Evolutionary conservation across 208 protist genomes (phyloP).

Genomic region (Trypanosoma conorhini): DNA sequence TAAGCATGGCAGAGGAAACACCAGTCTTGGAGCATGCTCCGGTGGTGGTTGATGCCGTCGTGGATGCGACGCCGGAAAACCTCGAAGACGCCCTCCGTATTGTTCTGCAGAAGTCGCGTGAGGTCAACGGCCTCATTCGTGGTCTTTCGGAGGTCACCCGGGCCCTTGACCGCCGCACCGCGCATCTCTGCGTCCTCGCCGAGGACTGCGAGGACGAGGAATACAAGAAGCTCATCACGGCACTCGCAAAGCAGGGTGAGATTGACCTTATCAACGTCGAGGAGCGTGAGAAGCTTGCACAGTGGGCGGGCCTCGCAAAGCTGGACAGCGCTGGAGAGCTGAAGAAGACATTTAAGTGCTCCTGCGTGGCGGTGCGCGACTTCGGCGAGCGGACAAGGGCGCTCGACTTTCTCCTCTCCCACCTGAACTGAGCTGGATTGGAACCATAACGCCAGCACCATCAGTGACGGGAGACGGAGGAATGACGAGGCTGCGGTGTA

Average conservation of each 20-base stretch:
- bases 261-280: conserved; percentile 90
- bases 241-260: conserved; percentile 77
- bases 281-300: conserved; percentile 80
- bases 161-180: conserved; percentile 82
- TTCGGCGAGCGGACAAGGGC: conserved; percentile 86
- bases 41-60: conserved; percentile 32
- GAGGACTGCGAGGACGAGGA: conserved; percentile 92
- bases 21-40: conserved; percentile 26
- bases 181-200: conserved; percentile 87
- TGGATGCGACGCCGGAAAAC: conserved; percentile 71
- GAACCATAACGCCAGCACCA: neutral
- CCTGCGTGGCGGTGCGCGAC: conserved; percentile 86
- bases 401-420: conserved; percentile 79
- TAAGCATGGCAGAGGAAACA: conserved; percentile 86
- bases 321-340: conserved; percentile 48
- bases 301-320: conserved; percentile 81
- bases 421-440: conserved; percentile 52
- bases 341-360: conserved; percentile 90
- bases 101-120: conserved; percentile 84
- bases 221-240: conserved; percentile 92
- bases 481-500: neutral
- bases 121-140: conserved; percentile 88
- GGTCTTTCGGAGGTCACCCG: conserved; percentile 88
- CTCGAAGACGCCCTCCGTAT: conserved; percentile 86
- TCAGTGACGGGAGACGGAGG: neutral